A percentile compares a stretch with the other conserved stretches of the same genome.
phyloP scores from a whole-genome alignment of 164 flowering plant species.

The Chimonanthus salicifolius region DNA sequence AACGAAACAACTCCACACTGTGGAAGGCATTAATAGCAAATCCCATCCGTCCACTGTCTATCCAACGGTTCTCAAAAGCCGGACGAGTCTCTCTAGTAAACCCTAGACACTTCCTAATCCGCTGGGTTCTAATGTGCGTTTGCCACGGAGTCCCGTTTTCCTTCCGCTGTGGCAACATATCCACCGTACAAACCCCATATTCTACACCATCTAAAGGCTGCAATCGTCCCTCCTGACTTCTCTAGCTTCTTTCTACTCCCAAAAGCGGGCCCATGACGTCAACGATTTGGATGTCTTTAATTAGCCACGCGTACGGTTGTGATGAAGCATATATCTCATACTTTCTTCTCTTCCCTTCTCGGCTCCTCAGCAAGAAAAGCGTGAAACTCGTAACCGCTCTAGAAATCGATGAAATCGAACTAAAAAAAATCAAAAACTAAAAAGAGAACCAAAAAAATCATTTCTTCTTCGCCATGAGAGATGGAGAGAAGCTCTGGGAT shows the following conservation, averaged over 20 bases:
- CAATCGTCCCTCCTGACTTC: neutral
- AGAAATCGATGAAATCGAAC: neutral
- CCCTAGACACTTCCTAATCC: slow-evolving; percentile 18
- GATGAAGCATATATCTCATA: neutral
- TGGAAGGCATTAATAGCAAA: neutral
- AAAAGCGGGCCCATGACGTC: neutral
- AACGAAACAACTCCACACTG: neutral
- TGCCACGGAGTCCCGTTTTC: neutral
- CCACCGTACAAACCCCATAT: neutral
- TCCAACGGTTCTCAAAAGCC: slow-evolving; percentile 7
- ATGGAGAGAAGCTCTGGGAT: slow-evolving; percentile 2
- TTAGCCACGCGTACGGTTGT: neutral
- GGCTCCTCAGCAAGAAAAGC: slow-evolving; percentile 18
- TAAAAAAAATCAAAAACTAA: neutral
- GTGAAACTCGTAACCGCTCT: slow-evolving; percentile 6
- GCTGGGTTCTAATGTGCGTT: neutral
- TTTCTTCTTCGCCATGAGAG: slow-evolving; percentile 9
- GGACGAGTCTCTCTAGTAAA: slow-evolving; percentile 5
- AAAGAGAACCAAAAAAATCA: neutral
- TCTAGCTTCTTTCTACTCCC: neutral
- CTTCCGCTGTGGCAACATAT: too few species aligned
- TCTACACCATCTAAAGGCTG: neutral
- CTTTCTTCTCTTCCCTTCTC: too few species aligned
- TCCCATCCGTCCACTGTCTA: slow-evolving; percentile 5
- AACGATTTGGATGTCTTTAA: too few species aligned